Conservation (phyloP, 345 rosid genomes). For the Toxicodendron radicans region DNA sequence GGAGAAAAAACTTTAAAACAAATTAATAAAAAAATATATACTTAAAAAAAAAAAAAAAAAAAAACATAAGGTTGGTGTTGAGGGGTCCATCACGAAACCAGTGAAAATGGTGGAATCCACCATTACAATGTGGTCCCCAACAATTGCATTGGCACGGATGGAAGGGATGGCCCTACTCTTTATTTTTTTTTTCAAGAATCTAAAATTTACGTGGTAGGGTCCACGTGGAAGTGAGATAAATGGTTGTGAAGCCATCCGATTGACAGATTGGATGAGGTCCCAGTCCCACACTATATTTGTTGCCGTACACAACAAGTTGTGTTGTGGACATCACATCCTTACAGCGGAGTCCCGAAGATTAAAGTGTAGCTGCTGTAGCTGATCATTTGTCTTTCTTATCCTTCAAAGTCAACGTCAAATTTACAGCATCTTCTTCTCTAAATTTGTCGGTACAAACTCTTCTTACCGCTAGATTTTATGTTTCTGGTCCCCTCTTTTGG, state of each 20-base stretch:
- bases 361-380: not conserved
- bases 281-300: not conserved
- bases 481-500: not conserved
- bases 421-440: not conserved
- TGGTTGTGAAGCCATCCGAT: conserved; percentile 14
- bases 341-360: not conserved
- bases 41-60: not conserved
- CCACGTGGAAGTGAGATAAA: not conserved
- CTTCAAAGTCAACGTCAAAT: not conserved
- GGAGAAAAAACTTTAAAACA: not conserved
- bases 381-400: not conserved
- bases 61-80: not conserved
- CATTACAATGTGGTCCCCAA: conserved; percentile 17
- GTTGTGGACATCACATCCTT: not conserved
- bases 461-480: no score
- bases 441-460: conserved; percentile 8
- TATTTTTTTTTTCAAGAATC: conserved; percentile 14
- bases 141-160: not conserved
- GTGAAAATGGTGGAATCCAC: conserved; percentile 35
- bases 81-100: conserved; percentile 21
- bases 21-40: no score
- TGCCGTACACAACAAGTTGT: conserved; percentile 18
- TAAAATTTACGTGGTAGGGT: conserved; percentile 15
- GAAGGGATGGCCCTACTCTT: not conserved
- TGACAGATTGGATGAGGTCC: conserved; percentile 8